Base-by-base conservation (phyloP, 441 rosid genomes). In the Arabidopsis lyrata region DNA sequence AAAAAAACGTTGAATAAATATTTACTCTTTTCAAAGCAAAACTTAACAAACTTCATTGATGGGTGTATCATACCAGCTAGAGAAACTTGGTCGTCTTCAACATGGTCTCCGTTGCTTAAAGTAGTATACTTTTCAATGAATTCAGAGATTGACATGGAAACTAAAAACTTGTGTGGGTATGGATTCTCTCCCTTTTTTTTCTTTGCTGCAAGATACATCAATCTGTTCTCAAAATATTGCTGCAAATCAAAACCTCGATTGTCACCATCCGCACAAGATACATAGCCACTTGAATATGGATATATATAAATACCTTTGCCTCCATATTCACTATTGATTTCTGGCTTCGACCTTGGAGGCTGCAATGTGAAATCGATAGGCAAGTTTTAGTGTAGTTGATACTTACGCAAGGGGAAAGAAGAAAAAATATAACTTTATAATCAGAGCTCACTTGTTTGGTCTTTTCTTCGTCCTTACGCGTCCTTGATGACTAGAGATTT, bases 161-260 rank as follows among this genome's bases (percentile, higher is more conserved):
- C 82, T 18, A 18, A 52, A 54, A 90, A 92, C 47, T 92, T 87
- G 61, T 90, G 92, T 36, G 97, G 92, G 72, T 90, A 90, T 4
- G 94, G 87, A 70, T 92, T 88, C 56, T 68, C 76, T 20, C 89
- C 92, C 50, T 84, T 88, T 6, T 67, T 81, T 78, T 88, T 92
- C 80, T 67, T 81, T 22, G 81, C 66, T 55, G 77, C 84, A 24
- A 92, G 84, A 83, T 80, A 85, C 60, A 72, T 87, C 72, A 85
- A 34, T 81, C 92, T 82, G 60, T 88, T 92, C 73, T 90, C 91
- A 35, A 76, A 78, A 79, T 86, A 92, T 90, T 87, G 90, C 91
- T 92, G 87, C 83, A 78, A 38, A 31, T 36, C 11, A 52, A 36
- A 70, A 44, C 5, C 45, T 41, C 45, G 18, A 12, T 22, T 35